These are phyloP conservation scores for Pichia terricola DNA, from an alignment of 1,139 yeast genomes.

Conservation along the genomic window DNA sequence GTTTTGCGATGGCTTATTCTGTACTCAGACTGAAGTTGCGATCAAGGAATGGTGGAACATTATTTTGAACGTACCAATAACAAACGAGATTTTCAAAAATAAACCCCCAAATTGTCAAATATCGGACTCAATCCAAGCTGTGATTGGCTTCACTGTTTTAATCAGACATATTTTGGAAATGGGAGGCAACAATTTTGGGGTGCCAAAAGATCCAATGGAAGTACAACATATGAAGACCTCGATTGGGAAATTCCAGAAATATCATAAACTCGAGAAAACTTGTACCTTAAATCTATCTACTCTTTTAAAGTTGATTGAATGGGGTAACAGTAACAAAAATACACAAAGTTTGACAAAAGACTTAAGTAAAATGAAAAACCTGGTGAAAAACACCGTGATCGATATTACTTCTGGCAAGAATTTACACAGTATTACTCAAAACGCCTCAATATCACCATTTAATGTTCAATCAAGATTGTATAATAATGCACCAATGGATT, in stretches of 20 bases:
- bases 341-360: slow-evolving; percentile 25
- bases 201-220: slow-evolving; percentile 84
- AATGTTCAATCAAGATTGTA: slow-evolving; percentile 5
- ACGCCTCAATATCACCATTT: slow-evolving; percentile 15
- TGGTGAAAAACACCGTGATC: slow-evolving; percentile 26
- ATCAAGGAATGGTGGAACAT: slow-evolving; percentile 74
- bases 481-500: slow-evolving; percentile 6
- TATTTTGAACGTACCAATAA: slow-evolving; percentile 37
- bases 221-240: slow-evolving; percentile 53
- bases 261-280: slow-evolving; percentile 22
- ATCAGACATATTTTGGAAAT: slow-evolving; percentile 56
- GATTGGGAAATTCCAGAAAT: slow-evolving; percentile 63
- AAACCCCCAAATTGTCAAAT: slow-evolving; percentile 28
- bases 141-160: slow-evolving; percentile 60
- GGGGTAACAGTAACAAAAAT: slow-evolving; percentile 16
- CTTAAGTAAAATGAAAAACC: slow-evolving; percentile 24
- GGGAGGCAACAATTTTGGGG: slow-evolving; percentile 54
- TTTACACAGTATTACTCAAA: slow-evolving; percentile 18
- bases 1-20: slow-evolving; percentile 76
- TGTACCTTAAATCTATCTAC: slow-evolving; percentile 21
- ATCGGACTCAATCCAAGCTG: slow-evolving; percentile 30
- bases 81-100: slow-evolving; percentile 27
- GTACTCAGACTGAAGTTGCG: slow-evolving; percentile 68
- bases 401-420: slow-evolving; percentile 27
- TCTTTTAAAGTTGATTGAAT: slow-evolving; percentile 17